These are phyloP conservation scores for Trichophyton verrucosum DNA, from an alignment of 2,329 filamentous ascomycete species.

Conservation along the genomic window DNA sequence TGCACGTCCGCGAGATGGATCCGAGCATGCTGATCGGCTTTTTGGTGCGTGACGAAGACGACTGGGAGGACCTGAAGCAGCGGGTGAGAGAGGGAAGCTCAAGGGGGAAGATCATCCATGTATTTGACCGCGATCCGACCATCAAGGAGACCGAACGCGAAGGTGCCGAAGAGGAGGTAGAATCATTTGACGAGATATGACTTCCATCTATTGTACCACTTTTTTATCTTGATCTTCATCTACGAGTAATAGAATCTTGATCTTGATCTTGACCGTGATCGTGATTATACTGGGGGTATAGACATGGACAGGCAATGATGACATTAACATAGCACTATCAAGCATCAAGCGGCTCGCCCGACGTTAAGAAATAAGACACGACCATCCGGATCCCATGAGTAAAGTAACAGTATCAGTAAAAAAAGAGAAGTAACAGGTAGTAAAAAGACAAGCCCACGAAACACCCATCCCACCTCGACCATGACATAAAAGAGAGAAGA, in stretches of 20 bases:
- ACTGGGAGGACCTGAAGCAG: constrained; percentile 73
- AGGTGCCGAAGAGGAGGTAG: constrained; percentile 76
- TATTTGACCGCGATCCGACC: constrained; percentile 55
- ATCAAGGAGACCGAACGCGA: constrained; percentile 49
- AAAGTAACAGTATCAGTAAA: background rate
- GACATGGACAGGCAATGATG: background rate
- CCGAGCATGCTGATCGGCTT: constrained; percentile 97
- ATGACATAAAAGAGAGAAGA: constrained; percentile 25
- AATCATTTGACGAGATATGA: constrained; percentile 57
- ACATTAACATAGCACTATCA: background rate
- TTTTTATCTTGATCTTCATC: too few species aligned
- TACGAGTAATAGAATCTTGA: too few species aligned
- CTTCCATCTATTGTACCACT: too few species aligned
- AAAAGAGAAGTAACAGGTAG: background rate
- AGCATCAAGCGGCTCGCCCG: background rate
- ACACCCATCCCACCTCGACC: constrained; percentile 22
- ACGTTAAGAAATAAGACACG: background rate
- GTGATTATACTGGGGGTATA: background rate
- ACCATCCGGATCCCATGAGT: background rate
- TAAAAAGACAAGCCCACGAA: constrained; percentile 29
- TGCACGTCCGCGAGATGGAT: constrained; percentile 88
- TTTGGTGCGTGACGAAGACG: constrained; percentile 65
- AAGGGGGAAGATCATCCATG: constrained; percentile 66
- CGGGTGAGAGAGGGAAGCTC: constrained; percentile 43
- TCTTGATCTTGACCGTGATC: background rate